Evolutionary conservation across 164 flowering plant genomes (phyloP), one percentile per base, ranked within the genome.

Genomic region (Aristolochia californica): DNA sequence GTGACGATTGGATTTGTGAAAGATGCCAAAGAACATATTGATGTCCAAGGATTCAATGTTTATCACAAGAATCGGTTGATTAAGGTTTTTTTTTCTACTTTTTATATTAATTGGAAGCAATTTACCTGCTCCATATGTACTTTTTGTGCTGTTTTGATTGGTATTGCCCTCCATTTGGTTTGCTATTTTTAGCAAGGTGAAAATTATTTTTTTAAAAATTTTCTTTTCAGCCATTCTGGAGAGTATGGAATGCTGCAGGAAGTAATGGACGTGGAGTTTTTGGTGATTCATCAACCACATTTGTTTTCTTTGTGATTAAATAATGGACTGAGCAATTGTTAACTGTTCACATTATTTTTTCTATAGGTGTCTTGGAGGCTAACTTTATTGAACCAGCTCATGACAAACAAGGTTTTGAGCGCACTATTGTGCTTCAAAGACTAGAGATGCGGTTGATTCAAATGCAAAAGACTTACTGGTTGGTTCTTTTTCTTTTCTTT

Each of bases 301-400:
- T 22, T 30, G 13, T 17, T 30, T 23, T 58, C 47, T 15, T 48
- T 2, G 57, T 20, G 43, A 14, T 57, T 26, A 23, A 34, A 55
- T 60, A n/a, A 30, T 62, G 44, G 38, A 43, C 60, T 44, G 21
- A 23, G 17, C 10, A 45, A 23, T 27, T 68, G 21, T 27, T 18
- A 26, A 57, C 45, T 55, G n/a, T 24, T 57, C 5, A 56, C 17
- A 1, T 51, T 24, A 24, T 57, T 24, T 30, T n/a, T 53, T 8
- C 9, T 53, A 9, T 65, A 94, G 99, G 99, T 72, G 90, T 87
- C 0, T 69, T 94, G 77, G 99, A 94, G 72, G 96, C 99, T 40
- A 85, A 94, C 70, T 94, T 94, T 78, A 87, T 90, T 51, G 97
- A 94, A 66, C 99, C 99, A 56, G 99, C 99, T 61, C 99, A 94